Base-by-base conservation (phyloP, 805 yeast genomes). In the Monosporozyma yasuniensis region DNA sequence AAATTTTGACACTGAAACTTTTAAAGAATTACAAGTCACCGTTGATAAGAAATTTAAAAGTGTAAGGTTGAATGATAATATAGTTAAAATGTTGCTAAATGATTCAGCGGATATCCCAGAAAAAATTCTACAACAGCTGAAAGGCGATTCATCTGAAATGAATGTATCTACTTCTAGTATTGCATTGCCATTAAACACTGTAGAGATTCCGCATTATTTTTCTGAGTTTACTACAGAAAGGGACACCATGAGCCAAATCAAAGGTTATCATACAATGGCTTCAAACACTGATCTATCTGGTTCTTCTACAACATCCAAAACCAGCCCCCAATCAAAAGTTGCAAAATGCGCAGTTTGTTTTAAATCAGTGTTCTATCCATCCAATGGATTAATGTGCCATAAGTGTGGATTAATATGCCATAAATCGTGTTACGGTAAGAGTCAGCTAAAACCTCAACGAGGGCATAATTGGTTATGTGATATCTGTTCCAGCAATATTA, bases 321-420 rank as follows among this genome's bases (percentile, higher is more conserved):
- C 14, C 19, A 12, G 12, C 10, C 16, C 19, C 6, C 16, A 18
- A n/a, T 22, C 14, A 19, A 37, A 21, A 12, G 14, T 21, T 19
- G 2, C 42, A 3, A 19, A 19, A 4, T 39, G 42, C 21, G 27
- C 10, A 8, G 42, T 39, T 4, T 39, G 42, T 14, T 3, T 10
- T 21, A 12, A 21, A 12, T 19, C 25, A 21, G n/a, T 39, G 8
- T 21, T 39, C 12, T 18, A 19, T 39, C 25, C 27, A 14, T 39
- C 42, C 11, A 61, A 65, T 4, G 51, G 62, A 1, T 56, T 68
- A 3, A 66, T 73, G 0, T 88, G 96, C 63, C 59, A 71, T 2
- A 70, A 72, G 27, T 89, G 96, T 70, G 85, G 85, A 0, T 66
- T 87, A 30, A 73, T 73, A 49, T 87, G 83, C 2, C 96, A 89